phyloP scores from a whole-genome alignment of 2,329 filamentous ascomycete species.

The Zalaria sp. region DNA sequence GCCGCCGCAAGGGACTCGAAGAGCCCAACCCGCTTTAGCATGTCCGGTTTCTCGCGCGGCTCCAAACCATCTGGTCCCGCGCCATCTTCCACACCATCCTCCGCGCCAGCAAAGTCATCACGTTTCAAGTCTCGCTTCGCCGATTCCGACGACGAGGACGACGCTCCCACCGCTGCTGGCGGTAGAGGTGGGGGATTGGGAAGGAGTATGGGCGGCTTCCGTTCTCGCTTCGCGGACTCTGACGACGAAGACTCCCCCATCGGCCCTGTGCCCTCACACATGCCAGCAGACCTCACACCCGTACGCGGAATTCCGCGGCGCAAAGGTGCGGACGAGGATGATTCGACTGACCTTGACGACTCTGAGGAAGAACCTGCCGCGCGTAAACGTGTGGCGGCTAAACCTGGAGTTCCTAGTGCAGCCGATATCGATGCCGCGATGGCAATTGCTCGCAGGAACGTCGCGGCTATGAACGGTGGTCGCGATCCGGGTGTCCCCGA shows the following conservation, averaged over 20 bases:
- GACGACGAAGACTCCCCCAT: conserved; percentile 39
- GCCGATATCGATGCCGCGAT: conserved; percentile 24
- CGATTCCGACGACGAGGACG: conserved; percentile 52
- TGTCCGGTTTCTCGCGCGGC: conserved; percentile 7
- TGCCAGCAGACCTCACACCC: conserved; percentile 27
- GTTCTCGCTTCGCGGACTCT: conserved; percentile 35
- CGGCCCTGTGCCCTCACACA: conserved; percentile 17
- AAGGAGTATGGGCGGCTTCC: conserved; percentile 17
- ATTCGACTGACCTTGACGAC: conserved; percentile 37
- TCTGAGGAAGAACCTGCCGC: conserved; percentile 23
- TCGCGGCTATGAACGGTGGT: conserved; percentile 14
- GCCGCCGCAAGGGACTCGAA: conserved; percentile 5
- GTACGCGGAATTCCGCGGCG: conserved; percentile 47
- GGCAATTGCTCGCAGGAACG: conserved; percentile 17
- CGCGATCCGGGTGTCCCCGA: conserved; percentile 6
- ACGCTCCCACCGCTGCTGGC: conserved; percentile 13
- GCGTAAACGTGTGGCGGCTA: conserved; percentile 10
- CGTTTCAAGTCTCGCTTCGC: conserved; percentile 44
- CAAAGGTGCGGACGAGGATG: conserved; percentile 41
- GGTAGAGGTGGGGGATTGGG: no score
- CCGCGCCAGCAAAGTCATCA: conserved; percentile 4
- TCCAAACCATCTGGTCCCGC: conserved; percentile 1
- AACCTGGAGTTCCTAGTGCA: conserved; percentile 15
- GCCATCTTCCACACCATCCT: conserved; percentile 1
- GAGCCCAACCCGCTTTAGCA: conserved; percentile 6